Percentiles rank a stretch among this genome's conserved stretches.
Conservation (phyloP, 495 filamentous ascomycete genomes). For the Penicillium samsonianum region DNA sequence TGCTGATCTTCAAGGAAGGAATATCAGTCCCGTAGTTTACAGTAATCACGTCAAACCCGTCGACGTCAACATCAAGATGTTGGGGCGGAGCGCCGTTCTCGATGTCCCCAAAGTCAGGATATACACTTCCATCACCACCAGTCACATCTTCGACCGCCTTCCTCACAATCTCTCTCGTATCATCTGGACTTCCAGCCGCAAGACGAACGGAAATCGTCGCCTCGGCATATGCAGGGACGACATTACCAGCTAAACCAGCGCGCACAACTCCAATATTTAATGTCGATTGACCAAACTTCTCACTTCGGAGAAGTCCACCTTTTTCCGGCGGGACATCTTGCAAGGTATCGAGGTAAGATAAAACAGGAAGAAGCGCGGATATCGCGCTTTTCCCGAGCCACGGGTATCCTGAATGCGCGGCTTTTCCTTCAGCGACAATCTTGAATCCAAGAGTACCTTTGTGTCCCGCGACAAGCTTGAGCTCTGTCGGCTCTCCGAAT, state of each 20-base stretch:
- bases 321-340: neutral
- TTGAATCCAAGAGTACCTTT: conserved; percentile 67
- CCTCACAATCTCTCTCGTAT: neutral
- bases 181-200: neutral
- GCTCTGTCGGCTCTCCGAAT: conserved; percentile 81
- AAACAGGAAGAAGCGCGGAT: conserved; percentile 60
- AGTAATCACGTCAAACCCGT: conserved; percentile 63
- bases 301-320: neutral
- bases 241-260: neutral
- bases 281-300: neutral
- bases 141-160: neutral
- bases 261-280: neutral
- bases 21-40: conserved; percentile 87
- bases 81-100: neutral
- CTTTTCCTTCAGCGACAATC: conserved; percentile 59
- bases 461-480: conserved; percentile 75
- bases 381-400: conserved; percentile 73
- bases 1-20: conserved; percentile 36
- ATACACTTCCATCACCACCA: neutral
- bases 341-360: conserved; percentile 50
- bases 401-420: conserved; percentile 73
- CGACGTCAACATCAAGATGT: conserved; percentile 6
- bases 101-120: neutral
- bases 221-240: neutral
- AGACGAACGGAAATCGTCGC: neutral